These are phyloP conservation scores for Paracoccidioides brasiliensis DNA, from an alignment of 2,329 filamentous ascomycete genomes.

Conservation along the genomic window DNA sequence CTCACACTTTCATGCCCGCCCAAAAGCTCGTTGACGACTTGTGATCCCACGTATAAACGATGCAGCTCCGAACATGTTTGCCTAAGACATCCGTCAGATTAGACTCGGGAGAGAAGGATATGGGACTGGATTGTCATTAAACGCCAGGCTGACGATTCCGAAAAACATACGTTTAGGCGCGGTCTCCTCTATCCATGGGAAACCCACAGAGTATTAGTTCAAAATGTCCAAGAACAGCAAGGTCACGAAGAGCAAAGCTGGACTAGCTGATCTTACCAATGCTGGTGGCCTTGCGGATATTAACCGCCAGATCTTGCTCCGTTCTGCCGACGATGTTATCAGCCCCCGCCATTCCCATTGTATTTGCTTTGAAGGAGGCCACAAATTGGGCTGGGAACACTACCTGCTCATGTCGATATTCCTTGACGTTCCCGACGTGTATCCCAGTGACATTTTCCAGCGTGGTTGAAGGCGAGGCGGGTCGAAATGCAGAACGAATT, in stretches of 20 bases:
- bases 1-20: slow-evolving; percentile 96
- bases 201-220: slow-evolving; percentile 10
- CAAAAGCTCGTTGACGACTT: slow-evolving; percentile 91
- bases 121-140: slow-evolving; percentile 17
- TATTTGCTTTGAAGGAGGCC: not conserved
- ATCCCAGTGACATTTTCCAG: slow-evolving; percentile 9
- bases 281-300: slow-evolving; percentile 55
- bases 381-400: slow-evolving; percentile 13
- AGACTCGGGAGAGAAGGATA: slow-evolving; percentile 71
- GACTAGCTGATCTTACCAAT: slow-evolving; percentile 34
- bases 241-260: slow-evolving; percentile 10
- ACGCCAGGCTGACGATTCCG: not conserved
- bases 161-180: slow-evolving; percentile 48
- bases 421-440: slow-evolving; percentile 22
- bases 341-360: not conserved
- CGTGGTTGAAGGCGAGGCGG: not conserved
- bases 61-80: slow-evolving; percentile 95
- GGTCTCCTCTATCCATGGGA: slow-evolving; percentile 42
- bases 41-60: slow-evolving; percentile 99
- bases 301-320: slow-evolving; percentile 51
- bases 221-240: not conserved
- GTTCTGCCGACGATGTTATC: slow-evolving; percentile 26
- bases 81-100: slow-evolving; percentile 28
- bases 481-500: not conserved
- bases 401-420: slow-evolving; percentile 52